Evolutionary conservation across 78 protist species (phyloP), one percentile per base, ranked within the genome.

Genomic region (Ministeria vibrans): DNA sequence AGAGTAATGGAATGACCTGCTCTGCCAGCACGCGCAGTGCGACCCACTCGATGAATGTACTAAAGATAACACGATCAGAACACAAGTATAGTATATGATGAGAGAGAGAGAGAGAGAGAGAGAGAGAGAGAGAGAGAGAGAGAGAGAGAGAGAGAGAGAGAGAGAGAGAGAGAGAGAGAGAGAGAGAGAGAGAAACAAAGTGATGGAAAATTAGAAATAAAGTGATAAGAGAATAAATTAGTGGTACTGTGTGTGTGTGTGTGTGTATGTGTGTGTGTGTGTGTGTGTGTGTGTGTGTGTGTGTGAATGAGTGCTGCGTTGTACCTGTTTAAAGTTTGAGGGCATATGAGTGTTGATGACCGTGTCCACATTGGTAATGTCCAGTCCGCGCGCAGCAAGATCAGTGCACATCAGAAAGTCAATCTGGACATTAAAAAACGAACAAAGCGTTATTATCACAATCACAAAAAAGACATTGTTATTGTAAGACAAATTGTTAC

Each of bases 331-430:
- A 34, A 83, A 0, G 44, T 27, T 38, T 18, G 53, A 34, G 25
- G 77, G 62, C 62, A 92, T 49, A 38, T 86, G 92, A 62, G 38
- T 88, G 66, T 95, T 95, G 73, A 95, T 20, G 38, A 93, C 96
- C 3, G 81, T 55, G 62, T 83, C 59, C 23, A 93, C 91, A 6
- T 62, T 43, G 11, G 85, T 90, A 51, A 95, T 95, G 55, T 95
- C 98, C 1, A 95, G 92, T 20, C 97, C 98, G 15, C 96, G 84
- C 1, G 85, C 4, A 0, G 96, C 96, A 41, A 93, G 89, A 32
- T 95, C 96, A 9, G 95, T 92, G 20, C 90, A 89, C 0, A 87
- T n/a, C 41, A 86, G 46, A 0, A 90, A 30, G 23, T 77, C 74
- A 28, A 59, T 70, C 28, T 64, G 70, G 5, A 53, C 76, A 9